Evolutionary conservation across 352 stramenopile species (phyloP), one percentile per base, ranked within the genome.

Genomic region (Phytophthora citrophthora): DNA sequence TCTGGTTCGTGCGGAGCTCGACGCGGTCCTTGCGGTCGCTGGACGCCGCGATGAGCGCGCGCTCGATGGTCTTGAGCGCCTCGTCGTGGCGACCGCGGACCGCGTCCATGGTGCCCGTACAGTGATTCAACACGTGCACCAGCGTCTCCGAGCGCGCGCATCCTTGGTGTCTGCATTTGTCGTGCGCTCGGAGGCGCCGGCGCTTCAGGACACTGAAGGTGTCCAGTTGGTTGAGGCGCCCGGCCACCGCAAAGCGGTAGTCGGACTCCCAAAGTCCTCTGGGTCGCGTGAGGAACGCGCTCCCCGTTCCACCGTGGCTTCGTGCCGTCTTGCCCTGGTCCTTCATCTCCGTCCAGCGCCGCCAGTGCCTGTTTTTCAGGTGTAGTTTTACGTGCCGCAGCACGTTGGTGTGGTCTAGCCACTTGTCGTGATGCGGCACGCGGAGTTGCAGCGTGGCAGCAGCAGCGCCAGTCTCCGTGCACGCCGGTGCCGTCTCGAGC

Each of bases 331-430:
- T 60, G 3, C 58, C 49, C 45, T 61, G 58, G 50, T 67, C 58
- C 11, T 13, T 13, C 6, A 46, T 40, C 2, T 13, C 18, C 1
- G 15, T 5, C 58, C 50, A 67, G 3, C 3, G 4, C 6, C 23
- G 2, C 36, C 44, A 50, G 46, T 57, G 26, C 16, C 39, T 29
- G 45, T 41, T 48, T 49, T 66, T 66, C 5, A 58, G 8, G 34
- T 66, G 58, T 31, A 55, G 26, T 44, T 57, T 68, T 32, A 68
- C 39, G 18, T 68, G 60, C 60, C 50, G 15, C 41, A 68, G 51
- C 4, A 66, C 41, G 0, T 5, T 49, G 15, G 34, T 41, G 48
- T 51, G 60, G 12, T 32, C 29, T 2, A 68, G 41, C 36, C 26
- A 50, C 34, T 45, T 12, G 5, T 11, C 16, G 32, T 69, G 53